Evolutionary conservation across 164 flowering plant species (phyloP).

Genomic region (Echeveria elegans): DNA sequence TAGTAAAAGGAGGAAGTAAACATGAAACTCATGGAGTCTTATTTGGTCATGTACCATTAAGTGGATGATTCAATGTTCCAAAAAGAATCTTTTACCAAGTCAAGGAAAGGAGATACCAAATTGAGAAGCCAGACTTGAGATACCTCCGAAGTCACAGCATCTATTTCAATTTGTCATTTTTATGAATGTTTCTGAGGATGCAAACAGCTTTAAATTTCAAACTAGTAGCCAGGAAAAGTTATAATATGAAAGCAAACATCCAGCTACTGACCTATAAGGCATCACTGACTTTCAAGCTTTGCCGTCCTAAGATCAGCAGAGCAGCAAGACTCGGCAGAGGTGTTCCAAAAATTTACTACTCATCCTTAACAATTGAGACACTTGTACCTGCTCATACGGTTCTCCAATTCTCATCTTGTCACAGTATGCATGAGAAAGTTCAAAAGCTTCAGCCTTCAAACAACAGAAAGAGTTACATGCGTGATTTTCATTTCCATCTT

Average conservation of each 20-base stretch:
- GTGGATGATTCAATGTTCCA: conserved; percentile 9
- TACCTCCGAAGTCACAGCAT: conserved; percentile 8
- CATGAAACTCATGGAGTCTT: no score
- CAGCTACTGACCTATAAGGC: neutral
- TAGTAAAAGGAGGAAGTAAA: no score
- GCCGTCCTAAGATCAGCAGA: neutral
- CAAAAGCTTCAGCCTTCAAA: neutral
- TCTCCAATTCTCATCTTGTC: neutral
- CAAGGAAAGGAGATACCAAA: neutral
- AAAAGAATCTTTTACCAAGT: conserved; percentile 9
- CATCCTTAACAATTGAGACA: neutral
- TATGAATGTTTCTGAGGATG: neutral
- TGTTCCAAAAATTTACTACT: no score
- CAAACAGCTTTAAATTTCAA: conserved; percentile 2
- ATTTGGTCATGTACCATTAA: no score
- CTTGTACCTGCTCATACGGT: neutral
- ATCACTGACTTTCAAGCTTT: neutral
- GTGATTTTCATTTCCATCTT: no score
- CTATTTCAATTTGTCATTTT: neutral
- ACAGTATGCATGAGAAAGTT: neutral
- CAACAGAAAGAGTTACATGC: no score
- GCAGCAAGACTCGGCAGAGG: neutral
- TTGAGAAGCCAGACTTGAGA: neutral
- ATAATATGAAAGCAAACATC: neutral
- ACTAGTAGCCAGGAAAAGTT: neutral